Evolutionary conservation across 768 basidiomycete species (phyloP).

Genomic region (Mycena sanguinolenta): DNA sequence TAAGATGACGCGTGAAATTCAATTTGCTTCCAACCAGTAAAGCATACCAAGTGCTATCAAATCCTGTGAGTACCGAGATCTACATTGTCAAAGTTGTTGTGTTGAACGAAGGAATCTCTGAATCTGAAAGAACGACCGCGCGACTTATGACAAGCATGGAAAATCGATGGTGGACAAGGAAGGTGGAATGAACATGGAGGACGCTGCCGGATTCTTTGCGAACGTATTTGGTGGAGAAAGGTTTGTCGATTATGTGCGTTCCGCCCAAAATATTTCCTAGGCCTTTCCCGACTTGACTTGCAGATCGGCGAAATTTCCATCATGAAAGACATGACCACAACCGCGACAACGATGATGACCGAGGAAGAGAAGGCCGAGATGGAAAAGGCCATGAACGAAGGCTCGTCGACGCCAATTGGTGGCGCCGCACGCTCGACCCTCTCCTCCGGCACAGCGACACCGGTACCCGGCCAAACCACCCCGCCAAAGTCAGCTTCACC

Average conservation of each 20-base stretch:
- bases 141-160: slow-evolving; percentile 96
- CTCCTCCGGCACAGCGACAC: slow-evolving; percentile 27
- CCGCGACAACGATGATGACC: slow-evolving; percentile 88
- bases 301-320: slow-evolving; percentile 97
- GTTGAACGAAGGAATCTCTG: slow-evolving; percentile 18
- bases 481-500: slow-evolving; percentile 25
- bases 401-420: slow-evolving; percentile 41
- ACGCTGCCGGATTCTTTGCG: slow-evolving; percentile 95
- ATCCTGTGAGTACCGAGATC: slow-evolving; percentile 68
- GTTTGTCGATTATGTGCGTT: slow-evolving; percentile 87
- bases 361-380: slow-evolving; percentile 94
- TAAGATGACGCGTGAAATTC: not conserved
- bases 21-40: slow-evolving; percentile 64
- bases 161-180: slow-evolving; percentile 90
- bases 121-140: slow-evolving; percentile 75
- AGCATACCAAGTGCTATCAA: slow-evolving; percentile 94
- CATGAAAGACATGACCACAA: slow-evolving; percentile 92
- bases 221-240: slow-evolving; percentile 96
- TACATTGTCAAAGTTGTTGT: not conserved
- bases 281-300: not conserved
- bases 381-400: slow-evolving; percentile 76
- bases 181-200: slow-evolving; percentile 84
- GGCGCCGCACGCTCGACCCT: slow-evolving; percentile 29
- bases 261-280: not conserved
- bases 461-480: not conserved